phyloP scores from a whole-genome alignment of 2,329 filamentous ascomycete genomes.

The Cladosporium sp. region DNA sequence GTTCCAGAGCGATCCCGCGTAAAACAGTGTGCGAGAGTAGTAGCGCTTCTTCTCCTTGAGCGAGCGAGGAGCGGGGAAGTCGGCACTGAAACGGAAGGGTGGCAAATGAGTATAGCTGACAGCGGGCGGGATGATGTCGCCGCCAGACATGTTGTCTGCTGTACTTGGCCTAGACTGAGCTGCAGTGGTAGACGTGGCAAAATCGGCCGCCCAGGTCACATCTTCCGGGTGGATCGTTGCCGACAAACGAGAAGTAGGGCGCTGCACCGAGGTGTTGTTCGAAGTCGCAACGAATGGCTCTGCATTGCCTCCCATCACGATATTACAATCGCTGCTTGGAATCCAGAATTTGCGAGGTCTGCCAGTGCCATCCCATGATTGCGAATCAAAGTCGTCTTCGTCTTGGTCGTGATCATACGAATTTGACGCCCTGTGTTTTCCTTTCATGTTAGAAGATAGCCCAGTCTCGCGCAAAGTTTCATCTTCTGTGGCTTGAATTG shows the following conservation, averaged over 20 bases:
- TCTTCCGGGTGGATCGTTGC: conserved; percentile 52
- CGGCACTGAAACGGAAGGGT: conserved; percentile 56
- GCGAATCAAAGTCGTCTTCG: conserved; percentile 38
- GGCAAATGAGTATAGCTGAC: conserved; percentile 52
- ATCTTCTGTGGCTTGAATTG: conserved; percentile 37
- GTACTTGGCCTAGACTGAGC: conserved; percentile 26
- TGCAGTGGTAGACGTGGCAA: conserved; percentile 45
- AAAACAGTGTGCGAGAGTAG: conserved; percentile 57
- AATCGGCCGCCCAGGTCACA: conserved; percentile 54
- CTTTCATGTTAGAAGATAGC: conserved; percentile 32
- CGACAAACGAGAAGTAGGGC: conserved; percentile 45
- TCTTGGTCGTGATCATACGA: conserved; percentile 16
- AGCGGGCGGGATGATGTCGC: conserved; percentile 18
- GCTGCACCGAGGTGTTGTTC: conserved; percentile 36
- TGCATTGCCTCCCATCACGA: conserved; percentile 51
- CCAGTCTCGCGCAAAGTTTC: conserved; percentile 15
- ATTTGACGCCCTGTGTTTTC: conserved; percentile 38
- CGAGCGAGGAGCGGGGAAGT: conserved; percentile 53
- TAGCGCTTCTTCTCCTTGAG: conserved; percentile 58
- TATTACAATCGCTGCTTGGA: conserved; percentile 52
- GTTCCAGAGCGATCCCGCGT: conserved; percentile 57
- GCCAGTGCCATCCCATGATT: conserved; percentile 52
- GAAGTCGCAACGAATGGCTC: conserved; percentile 50
- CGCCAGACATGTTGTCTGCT: conserved; percentile 24
- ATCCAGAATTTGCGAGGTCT: conserved; percentile 57